These are phyloP conservation scores for Diplodia sapinea DNA, from an alignment of 2,329 filamentous ascomycete species.

Conservation along the genomic window DNA sequence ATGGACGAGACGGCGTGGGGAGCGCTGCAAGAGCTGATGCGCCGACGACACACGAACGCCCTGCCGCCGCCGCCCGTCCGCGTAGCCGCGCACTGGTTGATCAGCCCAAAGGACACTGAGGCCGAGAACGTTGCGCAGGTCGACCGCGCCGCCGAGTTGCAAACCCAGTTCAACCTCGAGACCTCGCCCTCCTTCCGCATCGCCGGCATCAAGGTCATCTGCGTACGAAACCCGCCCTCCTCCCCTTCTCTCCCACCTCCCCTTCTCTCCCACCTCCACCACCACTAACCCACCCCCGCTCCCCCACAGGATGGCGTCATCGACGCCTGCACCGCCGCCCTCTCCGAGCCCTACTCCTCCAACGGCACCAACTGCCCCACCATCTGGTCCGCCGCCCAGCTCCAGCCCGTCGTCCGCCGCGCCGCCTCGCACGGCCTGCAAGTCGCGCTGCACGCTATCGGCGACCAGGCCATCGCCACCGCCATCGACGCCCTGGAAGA, in stretches of 20 bases:
- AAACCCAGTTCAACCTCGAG: conserved; percentile 51
- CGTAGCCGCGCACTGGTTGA: conserved; percentile 63
- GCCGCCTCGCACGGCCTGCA: conserved; percentile 63
- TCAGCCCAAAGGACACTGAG: conserved; percentile 54
- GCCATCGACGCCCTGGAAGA: conserved; percentile 62
- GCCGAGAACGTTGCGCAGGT: conserved; percentile 58
- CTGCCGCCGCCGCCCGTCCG: conserved; percentile 50
- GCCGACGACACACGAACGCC: conserved; percentile 35
- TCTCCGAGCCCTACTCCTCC: conserved; percentile 63
- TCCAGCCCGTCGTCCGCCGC: conserved; percentile 61
- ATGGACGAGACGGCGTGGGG: conserved; percentile 64
- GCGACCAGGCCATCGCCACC: conserved; percentile 63
- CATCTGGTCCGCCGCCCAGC: conserved; percentile 61
- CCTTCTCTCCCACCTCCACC: not conserved
- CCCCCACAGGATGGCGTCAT: conserved; percentile 61
- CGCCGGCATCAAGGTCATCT: conserved; percentile 69
- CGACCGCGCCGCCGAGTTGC: conserved; percentile 58
- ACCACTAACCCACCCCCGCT: not conserved
- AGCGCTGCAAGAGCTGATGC: conserved; percentile 45
- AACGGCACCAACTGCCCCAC: conserved; percentile 54
- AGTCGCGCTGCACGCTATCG: conserved; percentile 69
- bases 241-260: not conserved
- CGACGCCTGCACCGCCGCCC: conserved; percentile 68
- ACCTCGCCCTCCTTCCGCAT: conserved; percentile 58
- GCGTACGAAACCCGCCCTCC: conserved; percentile 35